A percentile compares a stretch with the other conserved stretches of the same genome.
Evolutionary conservation across 768 basidiomycete genomes (phyloP).

Genomic region (Leccinum broughii): DNA sequence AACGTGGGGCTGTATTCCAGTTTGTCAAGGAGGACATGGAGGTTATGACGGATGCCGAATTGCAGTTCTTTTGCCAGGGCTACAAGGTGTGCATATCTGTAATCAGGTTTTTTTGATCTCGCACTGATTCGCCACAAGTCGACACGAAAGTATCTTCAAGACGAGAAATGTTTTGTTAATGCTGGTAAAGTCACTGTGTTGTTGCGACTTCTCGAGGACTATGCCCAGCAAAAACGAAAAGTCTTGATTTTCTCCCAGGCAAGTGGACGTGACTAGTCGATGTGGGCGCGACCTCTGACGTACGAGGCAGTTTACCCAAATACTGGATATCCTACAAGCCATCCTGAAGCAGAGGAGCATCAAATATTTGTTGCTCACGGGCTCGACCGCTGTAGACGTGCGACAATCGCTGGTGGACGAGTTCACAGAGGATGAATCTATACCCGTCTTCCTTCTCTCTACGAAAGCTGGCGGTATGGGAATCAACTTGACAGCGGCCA

Average conservation of each 20-base stretch:
- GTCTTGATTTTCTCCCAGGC: constrained; percentile 96
- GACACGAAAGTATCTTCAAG: constrained; percentile 71
- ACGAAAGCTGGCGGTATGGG: constrained; percentile 96
- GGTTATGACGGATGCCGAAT: constrained; percentile 96
- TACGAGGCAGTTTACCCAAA: constrained; percentile 79
- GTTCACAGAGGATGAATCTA: constrained; percentile 81
- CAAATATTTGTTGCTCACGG: constrained; percentile 84
- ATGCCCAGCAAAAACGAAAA: constrained; percentile 69
- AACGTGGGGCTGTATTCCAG: constrained; percentile 74
- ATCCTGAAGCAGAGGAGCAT: constrained; percentile 71
- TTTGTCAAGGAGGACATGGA: constrained; percentile 97
- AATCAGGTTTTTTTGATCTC: background rate
- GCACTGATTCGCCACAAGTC: constrained; percentile 44
- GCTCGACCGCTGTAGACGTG: constrained; percentile 90
- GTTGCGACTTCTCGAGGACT: constrained; percentile 66
- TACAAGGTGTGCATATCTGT: constrained; percentile 65
- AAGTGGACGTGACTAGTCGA: constrained; percentile 17
- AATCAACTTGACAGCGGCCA: constrained; percentile 94
- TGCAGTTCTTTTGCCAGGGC: constrained; percentile 80
- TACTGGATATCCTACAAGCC: constrained; percentile 88
- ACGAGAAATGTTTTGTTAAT: constrained; percentile 74
- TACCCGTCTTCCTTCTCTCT: constrained; percentile 86
- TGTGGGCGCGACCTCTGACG: constrained; percentile 2
- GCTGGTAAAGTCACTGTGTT: constrained; percentile 86
- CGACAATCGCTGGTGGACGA: constrained; percentile 94